Evolutionary conservation across 192 early-diverging fungal species (phyloP).

Genomic region (Gonapodya sp.): DNA sequence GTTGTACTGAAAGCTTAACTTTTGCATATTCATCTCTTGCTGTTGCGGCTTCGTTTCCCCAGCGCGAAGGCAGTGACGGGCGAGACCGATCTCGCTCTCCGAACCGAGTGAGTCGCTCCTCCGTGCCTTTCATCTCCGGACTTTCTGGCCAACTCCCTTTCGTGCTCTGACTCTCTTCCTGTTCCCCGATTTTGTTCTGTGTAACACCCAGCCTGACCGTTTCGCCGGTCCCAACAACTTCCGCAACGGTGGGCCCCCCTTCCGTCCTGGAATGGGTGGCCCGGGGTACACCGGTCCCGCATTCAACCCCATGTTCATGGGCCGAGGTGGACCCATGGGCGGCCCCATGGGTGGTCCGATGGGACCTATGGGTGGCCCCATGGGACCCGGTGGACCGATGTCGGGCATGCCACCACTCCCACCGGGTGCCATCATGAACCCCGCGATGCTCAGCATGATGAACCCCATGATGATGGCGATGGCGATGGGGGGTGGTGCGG

Average conservation of each 20-base stretch:
- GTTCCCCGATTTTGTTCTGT: no score
- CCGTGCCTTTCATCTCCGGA: no score
- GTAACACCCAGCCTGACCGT: neutral
- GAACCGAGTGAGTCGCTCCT: neutral
- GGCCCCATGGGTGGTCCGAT: neutral
- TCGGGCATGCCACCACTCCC: neutral
- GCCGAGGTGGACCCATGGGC: neutral
- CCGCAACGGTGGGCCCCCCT: neutral
- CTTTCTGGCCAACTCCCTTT: no score
- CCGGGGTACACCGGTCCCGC: neutral
- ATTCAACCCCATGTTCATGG: constrained; percentile 4
- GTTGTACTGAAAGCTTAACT: no score
- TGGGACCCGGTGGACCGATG: neutral
- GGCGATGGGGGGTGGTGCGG: neutral
- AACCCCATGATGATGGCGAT: neutral
- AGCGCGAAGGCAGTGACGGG: neutral
- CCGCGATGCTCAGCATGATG: neutral
- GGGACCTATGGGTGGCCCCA: neutral
- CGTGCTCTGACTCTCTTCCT: neutral
- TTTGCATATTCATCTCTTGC: neutral
- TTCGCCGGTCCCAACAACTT: neutral
- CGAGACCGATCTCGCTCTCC: neutral
- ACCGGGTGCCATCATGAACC: neutral
- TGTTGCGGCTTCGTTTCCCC: no score
- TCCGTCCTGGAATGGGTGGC: neutral